A percentile compares a stretch with the other conserved stretches of the same genome.
Evolutionary conservation across 176 grass and related monocot genomes (phyloP).

Genomic region (Oryza glumipatula): DNA sequence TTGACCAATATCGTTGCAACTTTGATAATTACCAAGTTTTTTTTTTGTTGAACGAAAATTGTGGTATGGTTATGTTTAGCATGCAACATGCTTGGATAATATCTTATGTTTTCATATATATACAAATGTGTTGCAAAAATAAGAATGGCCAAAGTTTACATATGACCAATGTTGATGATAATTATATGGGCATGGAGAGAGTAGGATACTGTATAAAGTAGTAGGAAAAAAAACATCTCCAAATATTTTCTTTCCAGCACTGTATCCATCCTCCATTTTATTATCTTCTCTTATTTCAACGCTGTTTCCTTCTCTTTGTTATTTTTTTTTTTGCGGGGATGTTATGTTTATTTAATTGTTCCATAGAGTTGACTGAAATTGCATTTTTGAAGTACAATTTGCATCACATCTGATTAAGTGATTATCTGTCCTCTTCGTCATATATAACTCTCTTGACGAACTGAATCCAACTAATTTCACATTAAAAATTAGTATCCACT

Average conservation of each 20-base stretch:
- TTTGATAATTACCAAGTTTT: no score
- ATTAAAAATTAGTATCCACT: neutral
- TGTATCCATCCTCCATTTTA: neutral
- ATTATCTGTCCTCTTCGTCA: neutral
- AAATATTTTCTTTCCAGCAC: neutral
- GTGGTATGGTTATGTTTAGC: no score
- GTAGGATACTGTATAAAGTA: no score
- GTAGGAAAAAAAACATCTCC: neutral
- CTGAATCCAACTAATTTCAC: neutral
- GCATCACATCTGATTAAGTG: neutral
- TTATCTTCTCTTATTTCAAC: neutral
- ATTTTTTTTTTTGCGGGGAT: neutral
- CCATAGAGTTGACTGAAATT: neutral
- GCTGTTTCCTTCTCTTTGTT: neutral
- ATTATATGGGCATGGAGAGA: no score
- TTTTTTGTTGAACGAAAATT: no score
- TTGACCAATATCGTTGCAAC: neutral
- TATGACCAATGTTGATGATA: no score
- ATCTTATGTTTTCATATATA: no score
- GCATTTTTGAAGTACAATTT: neutral
- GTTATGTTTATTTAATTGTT: neutral
- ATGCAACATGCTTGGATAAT: no score
- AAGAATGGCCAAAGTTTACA: no score
- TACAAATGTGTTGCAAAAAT: no score
- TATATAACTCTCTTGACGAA: neutral